These are phyloP conservation scores for Aspergillus cristatus DNA, from an alignment of 495 filamentous ascomycete species.

Conservation along the genomic window DNA sequence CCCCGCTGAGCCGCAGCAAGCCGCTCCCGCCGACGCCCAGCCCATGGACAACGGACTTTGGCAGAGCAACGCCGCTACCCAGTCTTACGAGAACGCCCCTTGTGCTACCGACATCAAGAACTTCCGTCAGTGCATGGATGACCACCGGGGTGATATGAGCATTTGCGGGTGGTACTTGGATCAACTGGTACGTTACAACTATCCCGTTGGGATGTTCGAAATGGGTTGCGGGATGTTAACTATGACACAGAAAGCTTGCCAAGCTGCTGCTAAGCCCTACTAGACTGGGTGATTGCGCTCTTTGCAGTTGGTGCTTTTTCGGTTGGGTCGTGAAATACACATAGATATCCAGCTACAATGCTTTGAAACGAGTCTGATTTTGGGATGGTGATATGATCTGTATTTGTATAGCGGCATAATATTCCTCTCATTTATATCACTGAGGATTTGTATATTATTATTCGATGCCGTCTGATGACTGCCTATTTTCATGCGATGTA, in stretches of 20 bases:
- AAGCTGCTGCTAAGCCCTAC: conserved; percentile 79
- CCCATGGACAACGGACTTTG: conserved; percentile 41
- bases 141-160: conserved; percentile 84
- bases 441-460: not conserved
- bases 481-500: too few relatives aligned
- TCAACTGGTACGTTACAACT: conserved; percentile 55
- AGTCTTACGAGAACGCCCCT: conserved; percentile 36
- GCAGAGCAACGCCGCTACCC: conserved; percentile 45
- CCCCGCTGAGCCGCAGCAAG: conserved; percentile 45
- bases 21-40: conserved; percentile 28
- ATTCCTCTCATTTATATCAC: conserved; percentile 9
- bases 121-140: conserved; percentile 93
- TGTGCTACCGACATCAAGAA: conserved; percentile 71
- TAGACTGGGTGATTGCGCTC: conserved; percentile 30
- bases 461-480: too few relatives aligned
- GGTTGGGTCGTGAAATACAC: too few relatives aligned
- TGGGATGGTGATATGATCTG: conserved; percentile 8
- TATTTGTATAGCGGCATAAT: conserved; percentile 18
- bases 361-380: not conserved
- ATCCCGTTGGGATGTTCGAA: not conserved
- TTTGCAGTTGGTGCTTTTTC: conserved; percentile 5
- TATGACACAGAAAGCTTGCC: conserved; percentile 71
- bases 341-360: not conserved
- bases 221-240: not conserved
- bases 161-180: conserved; percentile 98